Percentiles rank a stretch among this genome's conserved stretches.
Conservation (phyloP, 2,329 filamentous ascomycete species). For the Septoria linicola region DNA sequence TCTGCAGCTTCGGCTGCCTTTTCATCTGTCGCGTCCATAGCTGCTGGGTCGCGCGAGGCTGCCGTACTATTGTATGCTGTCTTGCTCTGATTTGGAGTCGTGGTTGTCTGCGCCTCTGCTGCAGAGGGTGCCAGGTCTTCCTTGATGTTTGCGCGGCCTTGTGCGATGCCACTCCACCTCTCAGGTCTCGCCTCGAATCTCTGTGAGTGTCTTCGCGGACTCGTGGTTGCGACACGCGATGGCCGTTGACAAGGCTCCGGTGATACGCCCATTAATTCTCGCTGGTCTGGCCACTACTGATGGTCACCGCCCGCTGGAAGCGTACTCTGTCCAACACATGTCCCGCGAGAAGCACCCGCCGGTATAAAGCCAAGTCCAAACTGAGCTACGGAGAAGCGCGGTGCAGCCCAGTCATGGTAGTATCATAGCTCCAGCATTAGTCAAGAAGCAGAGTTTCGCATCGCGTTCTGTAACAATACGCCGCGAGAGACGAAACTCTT, state of each 20-base stretch:
- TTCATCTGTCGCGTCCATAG: conserved; percentile 21
- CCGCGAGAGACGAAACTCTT: conserved; percentile 1
- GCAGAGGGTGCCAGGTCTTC: neutral
- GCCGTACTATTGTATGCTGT: neutral
- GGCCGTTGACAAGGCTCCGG: conserved; percentile 6
- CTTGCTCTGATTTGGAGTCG: neutral
- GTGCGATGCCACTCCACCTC: conserved; percentile 12
- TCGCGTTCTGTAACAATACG: conserved; percentile 12
- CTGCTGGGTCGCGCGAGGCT: neutral
- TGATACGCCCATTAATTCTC: conserved; percentile 3
- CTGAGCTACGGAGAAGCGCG: neutral
- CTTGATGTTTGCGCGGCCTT: conserved; percentile 8
- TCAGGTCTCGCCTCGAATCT: conserved; percentile 8
- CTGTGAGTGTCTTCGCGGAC: conserved; percentile 1
- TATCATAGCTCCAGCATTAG: conserved; percentile 12
- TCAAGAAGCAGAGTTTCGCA: conserved; percentile 12
- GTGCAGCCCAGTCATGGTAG: conserved; percentile 1
- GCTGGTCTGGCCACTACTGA: neutral
- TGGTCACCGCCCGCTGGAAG: neutral
- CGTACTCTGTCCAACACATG: neutral
- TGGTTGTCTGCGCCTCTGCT: neutral
- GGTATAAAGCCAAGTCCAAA: neutral
- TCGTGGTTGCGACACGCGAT: neutral
- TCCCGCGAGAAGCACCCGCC: neutral
- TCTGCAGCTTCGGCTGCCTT: conserved; percentile 15